phyloP scores from a whole-genome alignment of 768 basidiomycete genomes.

The Psilocybe subaeruginosa region DNA sequence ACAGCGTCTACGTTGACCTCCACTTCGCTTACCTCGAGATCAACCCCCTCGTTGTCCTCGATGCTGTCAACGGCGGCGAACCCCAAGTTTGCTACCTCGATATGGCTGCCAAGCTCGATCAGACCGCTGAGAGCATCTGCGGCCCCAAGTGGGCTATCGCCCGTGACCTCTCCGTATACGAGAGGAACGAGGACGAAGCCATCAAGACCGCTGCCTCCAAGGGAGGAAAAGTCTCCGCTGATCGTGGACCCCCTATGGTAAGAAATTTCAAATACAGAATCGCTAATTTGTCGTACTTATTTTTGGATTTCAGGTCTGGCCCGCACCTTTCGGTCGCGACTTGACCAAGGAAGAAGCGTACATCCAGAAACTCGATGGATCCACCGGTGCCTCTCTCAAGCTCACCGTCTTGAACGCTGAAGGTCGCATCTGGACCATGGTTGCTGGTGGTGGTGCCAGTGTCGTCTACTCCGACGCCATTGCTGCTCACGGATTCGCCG shows the following conservation, averaged over 20 bases:
- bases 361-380: slow-evolving; percentile 96
- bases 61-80: slow-evolving; percentile 66
- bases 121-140: slow-evolving; percentile 97
- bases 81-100: slow-evolving; percentile 94
- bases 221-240: slow-evolving; percentile 66
- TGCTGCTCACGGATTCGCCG: slow-evolving; percentile 91
- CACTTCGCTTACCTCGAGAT: slow-evolving; percentile 99
- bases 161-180: slow-evolving; percentile 82
- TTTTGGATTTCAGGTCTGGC: slow-evolving; percentile 58
- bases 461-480: slow-evolving; percentile 80
- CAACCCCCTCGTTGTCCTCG: slow-evolving; percentile 96
- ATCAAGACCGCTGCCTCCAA: slow-evolving; percentile 45
- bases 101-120: slow-evolving; percentile 99
- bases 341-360: slow-evolving; percentile 99
- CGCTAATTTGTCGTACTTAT: neutral
- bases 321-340: slow-evolving; percentile 95
- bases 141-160: slow-evolving; percentile 99
- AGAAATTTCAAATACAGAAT: slow-evolving; percentile 20
- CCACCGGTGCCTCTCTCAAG: slow-evolving; percentile 97
- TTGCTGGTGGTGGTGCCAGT: slow-evolving; percentile 89
- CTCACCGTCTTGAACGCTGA: slow-evolving; percentile 94
- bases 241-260: slow-evolving; percentile 97
- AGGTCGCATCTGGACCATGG: slow-evolving; percentile 99
- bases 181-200: slow-evolving; percentile 43
- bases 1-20: slow-evolving; percentile 97